Evolutionary conservation across 345 rosid genomes (phyloP).

Genomic region (Erucastrum elatum): DNA sequence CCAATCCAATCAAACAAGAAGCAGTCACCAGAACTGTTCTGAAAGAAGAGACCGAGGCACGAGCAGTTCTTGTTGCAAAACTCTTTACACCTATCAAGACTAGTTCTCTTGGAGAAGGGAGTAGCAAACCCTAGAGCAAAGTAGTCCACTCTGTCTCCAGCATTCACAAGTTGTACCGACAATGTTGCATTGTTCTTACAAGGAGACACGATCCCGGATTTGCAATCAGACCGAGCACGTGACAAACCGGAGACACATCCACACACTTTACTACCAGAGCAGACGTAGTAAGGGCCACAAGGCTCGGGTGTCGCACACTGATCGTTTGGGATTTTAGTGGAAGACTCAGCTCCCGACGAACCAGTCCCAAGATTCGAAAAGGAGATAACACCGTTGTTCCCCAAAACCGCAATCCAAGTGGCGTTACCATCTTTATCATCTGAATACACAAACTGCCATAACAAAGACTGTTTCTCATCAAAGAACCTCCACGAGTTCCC

Average conservation of each 20-base stretch:
- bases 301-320: constrained; percentile 69
- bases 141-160: constrained; percentile 58
- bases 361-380: constrained; percentile 51
- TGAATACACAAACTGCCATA: constrained; percentile 61
- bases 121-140: constrained; percentile 62
- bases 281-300: constrained; percentile 59
- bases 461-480: constrained; percentile 49
- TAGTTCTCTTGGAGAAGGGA: constrained; percentile 51
- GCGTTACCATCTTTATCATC: constrained; percentile 45
- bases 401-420: constrained; percentile 77
- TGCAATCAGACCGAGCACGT: constrained; percentile 43
- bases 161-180: constrained; percentile 51
- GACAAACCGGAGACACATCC: constrained; percentile 61
- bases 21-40: constrained; percentile 67
- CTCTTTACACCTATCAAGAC: constrained; percentile 64
- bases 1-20: constrained; percentile 74
- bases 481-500: constrained; percentile 84
- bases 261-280: constrained; percentile 56
- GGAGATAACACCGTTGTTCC: constrained; percentile 58
- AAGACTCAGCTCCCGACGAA: constrained; percentile 34
- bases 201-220: constrained; percentile 54
- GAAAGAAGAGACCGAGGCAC: constrained; percentile 70
- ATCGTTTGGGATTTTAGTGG: constrained; percentile 61
- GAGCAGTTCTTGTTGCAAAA: constrained; percentile 75
- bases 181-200: constrained; percentile 45